phyloP scores from a whole-genome alignment of 345 rosid genomes.

The Arabidopsis suecica region DNA sequence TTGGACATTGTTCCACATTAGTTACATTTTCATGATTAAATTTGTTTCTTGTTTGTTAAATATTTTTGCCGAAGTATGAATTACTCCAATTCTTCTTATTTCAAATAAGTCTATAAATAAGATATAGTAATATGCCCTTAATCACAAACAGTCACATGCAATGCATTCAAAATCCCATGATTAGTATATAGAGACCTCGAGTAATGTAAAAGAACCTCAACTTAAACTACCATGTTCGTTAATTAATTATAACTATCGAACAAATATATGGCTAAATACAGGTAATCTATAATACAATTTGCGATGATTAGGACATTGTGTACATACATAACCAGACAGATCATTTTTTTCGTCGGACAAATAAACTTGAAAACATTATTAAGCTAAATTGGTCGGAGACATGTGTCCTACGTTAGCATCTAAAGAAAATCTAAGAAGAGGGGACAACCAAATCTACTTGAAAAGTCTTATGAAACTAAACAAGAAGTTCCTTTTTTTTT shows the following conservation, averaged over 20 bases:
- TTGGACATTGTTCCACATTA: too few species aligned
- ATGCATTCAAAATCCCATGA: slow-evolving; percentile 40
- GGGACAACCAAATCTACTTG: slow-evolving; percentile 39
- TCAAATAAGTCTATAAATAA: neutral
- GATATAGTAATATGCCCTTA: slow-evolving; percentile 19
- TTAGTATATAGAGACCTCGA: slow-evolving; percentile 34
- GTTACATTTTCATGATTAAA: neutral
- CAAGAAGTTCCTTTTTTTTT: neutral
- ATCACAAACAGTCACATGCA: slow-evolving; percentile 37
- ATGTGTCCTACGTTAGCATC: slow-evolving; percentile 30
- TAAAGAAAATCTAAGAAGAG: slow-evolving; percentile 38
- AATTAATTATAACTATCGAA: slow-evolving; percentile 17
- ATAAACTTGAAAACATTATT: slow-evolving; percentile 28
- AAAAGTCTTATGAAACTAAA: slow-evolving; percentile 21
- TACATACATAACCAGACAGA: slow-evolving; percentile 31
- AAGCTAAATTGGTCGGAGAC: slow-evolving; percentile 36
- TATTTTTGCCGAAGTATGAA: neutral
- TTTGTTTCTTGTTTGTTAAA: neutral
- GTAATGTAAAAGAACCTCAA: slow-evolving; percentile 30
- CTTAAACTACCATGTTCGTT: slow-evolving; percentile 12
- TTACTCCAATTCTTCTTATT: neutral
- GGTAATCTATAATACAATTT: slow-evolving; percentile 17
- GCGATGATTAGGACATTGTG: slow-evolving; percentile 28
- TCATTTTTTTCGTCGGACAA: slow-evolving; percentile 23
- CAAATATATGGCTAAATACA: slow-evolving; percentile 36